Evolutionary conservation across 345 rosid species (phyloP), one percentile per base, ranked within the genome.

Genomic region (Microthlaspi erraticum): DNA sequence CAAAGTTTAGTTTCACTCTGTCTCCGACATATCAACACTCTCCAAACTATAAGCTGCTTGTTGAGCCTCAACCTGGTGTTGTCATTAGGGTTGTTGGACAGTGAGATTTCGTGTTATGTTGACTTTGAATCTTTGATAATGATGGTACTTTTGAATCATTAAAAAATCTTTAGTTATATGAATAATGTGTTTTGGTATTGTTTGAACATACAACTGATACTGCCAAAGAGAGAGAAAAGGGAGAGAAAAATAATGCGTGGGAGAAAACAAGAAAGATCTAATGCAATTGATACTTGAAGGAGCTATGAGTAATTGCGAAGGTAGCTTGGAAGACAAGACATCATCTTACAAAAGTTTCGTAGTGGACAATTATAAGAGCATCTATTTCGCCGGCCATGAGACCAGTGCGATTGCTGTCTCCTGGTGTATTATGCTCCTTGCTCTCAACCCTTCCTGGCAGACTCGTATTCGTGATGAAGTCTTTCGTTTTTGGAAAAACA

Each of bases 351-450:
- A 75, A 80, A 60, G 72, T 13, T 89, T 89, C 60, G 83, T 91
- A 1, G 88, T 91, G 26, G 97, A 91, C 51, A 91, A 91, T 60
- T 89, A 96, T 82, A 91, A 91, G 75, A 87, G 81, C 76, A 85
- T 91, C 41, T 91, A 89, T 80, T 89, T 91, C 4, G 91, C 96
- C 0, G 96, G 96, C n/a, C 87, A 87, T 49, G 97, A 87, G 62
- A 73, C 96, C 1, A 89, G 86, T 14, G 96, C 93, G 0, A 66
- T 87, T 41, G 86, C 90, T 10, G 91, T 90, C 60, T 82, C 97
- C 39, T 91, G 97, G 97, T 83, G 88, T 71, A 66, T 91, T 69
- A 87, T 91, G 96, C 87, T 91, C 3, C 96, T 91, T 0, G 93
- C 93, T 56, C 76, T 85, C 4, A 80, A 89, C 71, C 93, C 97